A percentile compares a stretch with the other conserved stretches of the same genome.
These are phyloP conservation scores for Crotalaria pallida DNA, from an alignment of 306 rosid species.

Conservation along the genomic window DNA sequence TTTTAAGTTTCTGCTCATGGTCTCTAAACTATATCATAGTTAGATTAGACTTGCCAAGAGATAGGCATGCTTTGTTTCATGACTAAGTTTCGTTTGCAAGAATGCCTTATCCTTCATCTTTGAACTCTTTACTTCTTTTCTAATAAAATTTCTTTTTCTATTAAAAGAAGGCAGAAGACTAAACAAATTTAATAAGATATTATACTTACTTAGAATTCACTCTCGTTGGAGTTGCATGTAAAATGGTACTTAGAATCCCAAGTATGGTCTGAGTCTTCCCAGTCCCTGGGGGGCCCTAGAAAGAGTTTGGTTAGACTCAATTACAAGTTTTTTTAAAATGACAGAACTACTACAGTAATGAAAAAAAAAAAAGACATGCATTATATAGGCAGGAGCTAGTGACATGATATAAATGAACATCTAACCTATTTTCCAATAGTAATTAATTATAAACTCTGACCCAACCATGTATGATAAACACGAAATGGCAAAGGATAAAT, in stretches of 20 bases:
- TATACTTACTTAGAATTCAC: constrained; percentile 62
- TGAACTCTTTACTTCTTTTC: background rate
- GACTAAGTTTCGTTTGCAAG: background rate
- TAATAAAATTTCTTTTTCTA: background rate
- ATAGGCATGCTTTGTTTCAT: background rate
- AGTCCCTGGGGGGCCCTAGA: constrained; percentile 99
- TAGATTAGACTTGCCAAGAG: too few relatives aligned
- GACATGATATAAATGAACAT: constrained; percentile 1
- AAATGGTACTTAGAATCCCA: constrained; percentile 86
- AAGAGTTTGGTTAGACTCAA: constrained; percentile 37
- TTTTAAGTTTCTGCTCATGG: background rate
- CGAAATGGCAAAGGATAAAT: background rate
- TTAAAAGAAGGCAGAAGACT: background rate
- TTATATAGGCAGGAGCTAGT: constrained; percentile 7
- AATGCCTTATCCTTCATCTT: background rate
- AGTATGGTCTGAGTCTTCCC: constrained; percentile 96
- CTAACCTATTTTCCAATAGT: background rate
- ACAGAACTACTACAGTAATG: background rate
- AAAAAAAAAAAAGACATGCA: background rate
- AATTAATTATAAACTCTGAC: background rate
- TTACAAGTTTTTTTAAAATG: background rate
- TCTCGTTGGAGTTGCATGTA: constrained; percentile 91
- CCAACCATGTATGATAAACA: constrained; percentile 3
- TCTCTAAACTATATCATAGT: background rate
- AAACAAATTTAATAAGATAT: background rate